A percentile compares a stretch with the other conserved stretches of the same genome.
Conservation (phyloP, 345 rosid genomes). For the Mercurialis annua region DNA sequence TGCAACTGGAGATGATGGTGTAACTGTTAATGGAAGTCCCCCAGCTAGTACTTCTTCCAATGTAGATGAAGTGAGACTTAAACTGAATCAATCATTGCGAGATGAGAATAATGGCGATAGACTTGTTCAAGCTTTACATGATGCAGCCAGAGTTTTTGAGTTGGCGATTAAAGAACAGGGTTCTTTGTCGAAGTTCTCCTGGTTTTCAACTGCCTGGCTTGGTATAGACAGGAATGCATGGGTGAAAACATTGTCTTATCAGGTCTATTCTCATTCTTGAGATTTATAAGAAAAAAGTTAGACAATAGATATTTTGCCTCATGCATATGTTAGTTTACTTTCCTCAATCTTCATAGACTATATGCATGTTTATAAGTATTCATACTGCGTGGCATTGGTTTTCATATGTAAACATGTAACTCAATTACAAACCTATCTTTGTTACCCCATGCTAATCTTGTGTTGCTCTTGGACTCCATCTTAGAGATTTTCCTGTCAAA, state of each 20-base stretch:
- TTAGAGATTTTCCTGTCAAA: not conserved
- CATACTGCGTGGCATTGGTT: not conserved
- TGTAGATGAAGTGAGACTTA: slow-evolving; percentile 70
- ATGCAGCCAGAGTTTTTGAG: slow-evolving; percentile 84
- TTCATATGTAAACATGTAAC: not conserved
- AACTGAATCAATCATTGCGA: slow-evolving; percentile 61
- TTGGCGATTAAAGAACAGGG: slow-evolving; percentile 60
- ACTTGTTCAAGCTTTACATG: slow-evolving; percentile 81
- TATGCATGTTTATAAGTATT: not conserved
- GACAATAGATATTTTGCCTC: not conserved
- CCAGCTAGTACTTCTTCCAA: slow-evolving; percentile 42
- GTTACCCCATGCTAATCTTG: not conserved
- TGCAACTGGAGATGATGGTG: slow-evolving; percentile 76
- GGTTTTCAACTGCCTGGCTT: slow-evolving; percentile 91
- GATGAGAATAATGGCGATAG: slow-evolving; percentile 63
- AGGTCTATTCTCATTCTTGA: slow-evolving; percentile 43
- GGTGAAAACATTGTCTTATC: slow-evolving; percentile 87
- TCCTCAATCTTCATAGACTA: not conserved
- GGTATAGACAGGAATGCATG: slow-evolving; percentile 81
- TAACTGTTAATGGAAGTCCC: slow-evolving; percentile 61
- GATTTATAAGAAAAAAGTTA: not conserved
- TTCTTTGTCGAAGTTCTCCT: slow-evolving; percentile 49
- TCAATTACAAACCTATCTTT: not conserved
- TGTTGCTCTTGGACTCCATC: not conserved
- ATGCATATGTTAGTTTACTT: not conserved